A percentile compares a stretch with the other conserved stretches of the same genome.
phyloP scores from a whole-genome alignment of 257 asterid species.

The Capsicum chinense region DNA sequence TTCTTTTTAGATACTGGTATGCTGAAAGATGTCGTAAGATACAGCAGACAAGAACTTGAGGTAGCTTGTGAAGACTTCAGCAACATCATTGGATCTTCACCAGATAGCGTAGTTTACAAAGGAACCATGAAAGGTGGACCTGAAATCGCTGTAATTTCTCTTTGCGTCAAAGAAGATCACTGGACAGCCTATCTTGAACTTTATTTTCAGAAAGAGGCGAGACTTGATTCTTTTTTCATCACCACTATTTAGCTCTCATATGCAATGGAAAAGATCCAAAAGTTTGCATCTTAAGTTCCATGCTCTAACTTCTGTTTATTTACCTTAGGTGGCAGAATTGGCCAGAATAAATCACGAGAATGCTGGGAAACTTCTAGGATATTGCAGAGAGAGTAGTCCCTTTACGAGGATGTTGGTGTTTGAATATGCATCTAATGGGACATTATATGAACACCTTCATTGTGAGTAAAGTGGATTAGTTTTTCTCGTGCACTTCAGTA shows the following conservation, averaged over 20 bases:
- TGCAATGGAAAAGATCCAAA: neutral
- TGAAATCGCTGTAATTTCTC: conserved; percentile 84
- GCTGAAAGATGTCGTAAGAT: conserved; percentile 64
- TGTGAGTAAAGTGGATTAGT: conserved; percentile 51
- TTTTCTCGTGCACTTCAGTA: neutral
- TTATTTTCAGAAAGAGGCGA: conserved; percentile 86
- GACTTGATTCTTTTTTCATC: neutral
- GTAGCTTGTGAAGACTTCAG: conserved; percentile 98
- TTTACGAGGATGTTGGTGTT: conserved; percentile 93
- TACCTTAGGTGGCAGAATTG: conserved; percentile 82
- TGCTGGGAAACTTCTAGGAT: conserved; percentile 80
- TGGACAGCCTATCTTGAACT: conserved; percentile 92
- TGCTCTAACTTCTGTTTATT: conserved; percentile 25
- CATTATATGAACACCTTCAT: conserved; percentile 93
- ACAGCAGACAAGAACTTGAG: conserved; percentile 88
- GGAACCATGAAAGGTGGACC: conserved; percentile 87
- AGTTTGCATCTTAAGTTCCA: neutral
- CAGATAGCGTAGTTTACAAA: conserved; percentile 79
- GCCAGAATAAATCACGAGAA: conserved; percentile 75
- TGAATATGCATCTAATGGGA: conserved; percentile 95
- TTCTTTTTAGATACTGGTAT: conserved; percentile 66
- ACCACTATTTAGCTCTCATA: neutral
- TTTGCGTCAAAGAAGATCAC: conserved; percentile 78
- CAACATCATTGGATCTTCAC: conserved; percentile 89
- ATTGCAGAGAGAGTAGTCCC: conserved; percentile 77